A percentile compares a stretch with the other conserved stretches of the same genome.
These are phyloP conservation scores for Apiospora aurea DNA, from an alignment of 2,329 filamentous ascomycete genomes.

Conservation along the genomic window DNA sequence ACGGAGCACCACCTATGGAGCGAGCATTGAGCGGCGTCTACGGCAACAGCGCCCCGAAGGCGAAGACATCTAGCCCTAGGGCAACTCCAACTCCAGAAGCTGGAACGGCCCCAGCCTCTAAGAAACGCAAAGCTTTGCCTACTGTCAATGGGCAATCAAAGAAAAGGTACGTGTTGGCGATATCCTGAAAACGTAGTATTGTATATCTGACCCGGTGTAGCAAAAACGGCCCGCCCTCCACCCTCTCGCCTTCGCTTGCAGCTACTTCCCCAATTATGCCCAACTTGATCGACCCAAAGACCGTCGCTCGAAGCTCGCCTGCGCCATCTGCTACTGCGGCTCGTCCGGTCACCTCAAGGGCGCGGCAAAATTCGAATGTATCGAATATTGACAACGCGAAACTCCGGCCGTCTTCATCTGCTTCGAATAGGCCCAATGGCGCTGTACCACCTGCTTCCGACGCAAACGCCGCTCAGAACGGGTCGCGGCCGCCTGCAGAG, in stretches of 20 bases:
- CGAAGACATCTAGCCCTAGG: constrained; percentile 69
- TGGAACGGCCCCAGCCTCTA: constrained; percentile 56
- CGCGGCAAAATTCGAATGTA: constrained; percentile 77
- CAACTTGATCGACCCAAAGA: constrained; percentile 69
- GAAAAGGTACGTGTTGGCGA: constrained; percentile 69
- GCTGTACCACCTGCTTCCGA: constrained; percentile 50
- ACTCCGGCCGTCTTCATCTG: constrained; percentile 63
- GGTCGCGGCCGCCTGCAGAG: constrained; percentile 49
- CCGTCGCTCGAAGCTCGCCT: constrained; percentile 62
- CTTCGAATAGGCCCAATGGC: constrained; percentile 68
- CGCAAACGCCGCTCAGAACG: constrained; percentile 38
- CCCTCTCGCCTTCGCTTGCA: constrained; percentile 73
- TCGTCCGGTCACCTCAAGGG: constrained; percentile 73
- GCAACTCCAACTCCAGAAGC: constrained; percentile 71
- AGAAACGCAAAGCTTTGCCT: constrained; percentile 72
- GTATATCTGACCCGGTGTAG: constrained; percentile 29
- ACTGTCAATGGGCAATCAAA: constrained; percentile 74
- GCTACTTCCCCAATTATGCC: constrained; percentile 75
- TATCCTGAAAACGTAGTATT: background rate
- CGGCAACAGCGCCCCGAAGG: constrained; percentile 58
- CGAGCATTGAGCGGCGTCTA: constrained; percentile 70
- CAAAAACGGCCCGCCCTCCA: constrained; percentile 48
- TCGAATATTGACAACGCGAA: constrained; percentile 62
- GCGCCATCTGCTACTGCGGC: constrained; percentile 59
- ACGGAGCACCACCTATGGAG: constrained; percentile 64